A percentile compares a stretch with the other conserved stretches of the same genome.
Conservation (phyloP, 2,329 filamentous ascomycete species). For the Cordyceps fumosorosea region DNA sequence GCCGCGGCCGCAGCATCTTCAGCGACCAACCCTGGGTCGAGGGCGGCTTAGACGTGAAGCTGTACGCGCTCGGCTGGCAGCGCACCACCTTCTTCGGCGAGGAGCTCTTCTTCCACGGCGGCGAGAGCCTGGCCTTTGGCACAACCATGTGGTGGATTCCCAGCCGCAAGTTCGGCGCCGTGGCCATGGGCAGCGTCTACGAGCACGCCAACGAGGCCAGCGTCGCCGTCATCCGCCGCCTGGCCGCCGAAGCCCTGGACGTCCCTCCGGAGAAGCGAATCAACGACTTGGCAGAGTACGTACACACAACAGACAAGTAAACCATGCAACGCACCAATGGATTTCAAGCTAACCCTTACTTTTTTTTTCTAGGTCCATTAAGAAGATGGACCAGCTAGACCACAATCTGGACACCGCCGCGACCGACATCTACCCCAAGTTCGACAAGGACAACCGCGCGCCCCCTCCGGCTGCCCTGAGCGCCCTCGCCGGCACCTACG, state of each 20-base stretch:
- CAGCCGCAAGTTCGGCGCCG: background rate
- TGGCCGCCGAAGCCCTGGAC: background rate
- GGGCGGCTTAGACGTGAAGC: background rate
- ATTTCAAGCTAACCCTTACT: background rate
- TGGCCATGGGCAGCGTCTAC: background rate
- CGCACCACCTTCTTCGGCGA: background rate
- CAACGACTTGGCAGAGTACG: background rate
- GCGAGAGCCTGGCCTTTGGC: background rate
- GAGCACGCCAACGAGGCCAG: background rate
- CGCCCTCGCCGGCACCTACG: background rate
- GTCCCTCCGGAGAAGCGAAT: background rate
- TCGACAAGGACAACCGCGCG: background rate
- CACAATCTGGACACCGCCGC: background rate
- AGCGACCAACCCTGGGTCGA: fast-evolving
- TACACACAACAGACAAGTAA: background rate
- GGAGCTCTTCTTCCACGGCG: background rate
- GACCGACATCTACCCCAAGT: background rate
- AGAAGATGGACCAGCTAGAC: background rate
- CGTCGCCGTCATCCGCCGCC: background rate
- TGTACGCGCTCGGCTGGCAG: slow-evolving; percentile 3
- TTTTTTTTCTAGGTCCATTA: background rate
- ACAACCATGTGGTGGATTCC: slow-evolving; percentile 4
- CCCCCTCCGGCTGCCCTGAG: background rate
- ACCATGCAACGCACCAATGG: too few species aligned
- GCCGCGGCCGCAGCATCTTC: background rate